Percentiles rank a stretch among this genome's conserved stretches.
Conservation (phyloP, 2,329 filamentous ascomycete species). For the Plenodomus biglobosus region DNA sequence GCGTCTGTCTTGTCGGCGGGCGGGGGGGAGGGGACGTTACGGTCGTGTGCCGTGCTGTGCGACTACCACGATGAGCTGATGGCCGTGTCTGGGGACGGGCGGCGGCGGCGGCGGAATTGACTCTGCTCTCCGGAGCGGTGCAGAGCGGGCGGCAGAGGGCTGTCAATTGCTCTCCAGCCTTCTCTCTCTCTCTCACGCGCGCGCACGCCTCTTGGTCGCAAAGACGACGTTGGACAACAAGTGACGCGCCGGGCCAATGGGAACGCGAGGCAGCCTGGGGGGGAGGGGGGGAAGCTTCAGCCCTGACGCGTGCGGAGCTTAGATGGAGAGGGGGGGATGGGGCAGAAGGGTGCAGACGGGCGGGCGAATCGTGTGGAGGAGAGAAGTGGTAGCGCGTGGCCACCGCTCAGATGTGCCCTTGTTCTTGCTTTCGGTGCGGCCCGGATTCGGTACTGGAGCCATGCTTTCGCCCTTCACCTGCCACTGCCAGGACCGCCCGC, state of each 20-base stretch:
- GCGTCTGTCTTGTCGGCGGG: neutral
- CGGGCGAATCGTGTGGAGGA: neutral
- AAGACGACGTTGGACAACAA: constrained; percentile 8
- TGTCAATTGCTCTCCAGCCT: constrained; percentile 9
- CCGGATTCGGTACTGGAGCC: neutral
- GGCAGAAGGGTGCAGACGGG: neutral
- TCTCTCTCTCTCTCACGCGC: neutral
- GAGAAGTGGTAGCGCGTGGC: neutral
- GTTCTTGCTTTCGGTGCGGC: neutral
- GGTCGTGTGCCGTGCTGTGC: constrained; percentile 13
- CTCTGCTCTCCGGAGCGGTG: too few relatives aligned
- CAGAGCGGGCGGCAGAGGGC: constrained; percentile 11
- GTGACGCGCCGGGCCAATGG: constrained; percentile 22
- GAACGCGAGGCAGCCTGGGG: constrained; percentile 7
- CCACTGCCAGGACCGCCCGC: too few relatives aligned
- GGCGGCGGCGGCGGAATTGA: too few relatives aligned
- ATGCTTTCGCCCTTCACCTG: neutral
- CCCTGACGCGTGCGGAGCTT: neutral
- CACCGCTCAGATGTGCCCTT: neutral
- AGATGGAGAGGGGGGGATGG: neutral
- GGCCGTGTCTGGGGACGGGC: constrained; percentile 6
- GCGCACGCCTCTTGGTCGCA: constrained; percentile 5
- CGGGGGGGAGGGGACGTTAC: too few relatives aligned
- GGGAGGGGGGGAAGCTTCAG: constrained; percentile 3
- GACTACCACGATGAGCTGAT: constrained; percentile 9